Conservation (phyloP, 129 eudicot genomes). For the Saposhnikovia divaricata region DNA sequence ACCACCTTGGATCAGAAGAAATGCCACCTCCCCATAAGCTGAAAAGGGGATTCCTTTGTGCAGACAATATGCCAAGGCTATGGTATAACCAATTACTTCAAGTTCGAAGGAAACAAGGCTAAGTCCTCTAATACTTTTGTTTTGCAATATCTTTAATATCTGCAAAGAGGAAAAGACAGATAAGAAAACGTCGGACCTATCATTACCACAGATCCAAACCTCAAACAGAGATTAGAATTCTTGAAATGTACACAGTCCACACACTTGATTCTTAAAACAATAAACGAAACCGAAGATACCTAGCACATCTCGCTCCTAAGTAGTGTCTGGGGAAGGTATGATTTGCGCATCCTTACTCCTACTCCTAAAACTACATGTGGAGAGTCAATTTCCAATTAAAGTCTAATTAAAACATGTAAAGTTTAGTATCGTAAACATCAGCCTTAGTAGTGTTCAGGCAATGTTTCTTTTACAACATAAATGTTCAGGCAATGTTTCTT, state of each 20-base stretch:
- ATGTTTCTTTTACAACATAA: background rate
- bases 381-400: background rate
- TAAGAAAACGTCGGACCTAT: background rate
- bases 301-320: background rate
- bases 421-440: background rate
- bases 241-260: constrained; percentile 7
- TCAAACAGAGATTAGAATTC: background rate
- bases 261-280: background rate
- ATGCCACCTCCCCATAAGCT: constrained; percentile 90
- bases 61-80: constrained; percentile 96
- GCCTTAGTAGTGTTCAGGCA: background rate
- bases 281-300: background rate
- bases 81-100: constrained; percentile 93
- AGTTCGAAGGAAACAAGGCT: constrained; percentile 82
- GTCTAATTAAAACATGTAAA: background rate
- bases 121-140: constrained; percentile 84
- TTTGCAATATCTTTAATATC: constrained; percentile 72
- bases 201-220: background rate
- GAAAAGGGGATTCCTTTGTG: constrained; percentile 96
- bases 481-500: background rate
- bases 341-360: background rate
- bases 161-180: constrained; percentile 26
- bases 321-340: background rate
- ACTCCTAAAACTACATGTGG: background rate
- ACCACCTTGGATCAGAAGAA: constrained; percentile 81